These are phyloP conservation scores for Pelargonium myrrhifolium DNA, from an alignment of 441 rosid genomes.

Conservation along the genomic window DNA sequence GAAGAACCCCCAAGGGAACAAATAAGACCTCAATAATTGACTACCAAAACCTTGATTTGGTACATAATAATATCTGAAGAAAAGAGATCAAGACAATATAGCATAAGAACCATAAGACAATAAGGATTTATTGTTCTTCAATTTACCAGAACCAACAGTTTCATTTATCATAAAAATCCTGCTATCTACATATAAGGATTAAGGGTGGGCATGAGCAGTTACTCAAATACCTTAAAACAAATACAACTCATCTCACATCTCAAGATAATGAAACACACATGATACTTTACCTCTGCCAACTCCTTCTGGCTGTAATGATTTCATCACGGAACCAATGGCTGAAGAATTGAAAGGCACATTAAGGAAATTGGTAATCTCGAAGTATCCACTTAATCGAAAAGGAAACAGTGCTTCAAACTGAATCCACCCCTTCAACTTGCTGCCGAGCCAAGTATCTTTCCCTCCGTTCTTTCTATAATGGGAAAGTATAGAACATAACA, in stretches of 20 bases:
- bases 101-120: too few relatives aligned
- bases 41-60: too few relatives aligned
- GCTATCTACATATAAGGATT: conserved; percentile 16
- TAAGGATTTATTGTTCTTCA: neutral
- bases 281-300: neutral
- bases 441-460: conserved; percentile 52
- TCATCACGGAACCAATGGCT: neutral
- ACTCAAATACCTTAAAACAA: conserved; percentile 7
- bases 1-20: too few relatives aligned
- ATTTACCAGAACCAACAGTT: conserved; percentile 12
- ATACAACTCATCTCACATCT: conserved; percentile 19
- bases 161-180: conserved; percentile 13
- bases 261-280: conserved; percentile 7
- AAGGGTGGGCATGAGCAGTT: neutral
- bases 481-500: neutral
- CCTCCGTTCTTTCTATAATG: conserved; percentile 45
- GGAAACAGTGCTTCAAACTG: conserved; percentile 24
- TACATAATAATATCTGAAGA: too few relatives aligned
- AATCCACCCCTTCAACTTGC: conserved; percentile 37
- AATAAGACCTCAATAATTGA: too few relatives aligned
- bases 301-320: conserved; percentile 7
- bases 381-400: conserved; percentile 1
- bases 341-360: conserved; percentile 5
- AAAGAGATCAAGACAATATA: too few relatives aligned
- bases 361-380: conserved; percentile 15